Evolutionary conservation across 768 basidiomycete genomes (phyloP), one percentile per base, ranked within the genome.

Genomic region (Pulveroboletus frians): DNA sequence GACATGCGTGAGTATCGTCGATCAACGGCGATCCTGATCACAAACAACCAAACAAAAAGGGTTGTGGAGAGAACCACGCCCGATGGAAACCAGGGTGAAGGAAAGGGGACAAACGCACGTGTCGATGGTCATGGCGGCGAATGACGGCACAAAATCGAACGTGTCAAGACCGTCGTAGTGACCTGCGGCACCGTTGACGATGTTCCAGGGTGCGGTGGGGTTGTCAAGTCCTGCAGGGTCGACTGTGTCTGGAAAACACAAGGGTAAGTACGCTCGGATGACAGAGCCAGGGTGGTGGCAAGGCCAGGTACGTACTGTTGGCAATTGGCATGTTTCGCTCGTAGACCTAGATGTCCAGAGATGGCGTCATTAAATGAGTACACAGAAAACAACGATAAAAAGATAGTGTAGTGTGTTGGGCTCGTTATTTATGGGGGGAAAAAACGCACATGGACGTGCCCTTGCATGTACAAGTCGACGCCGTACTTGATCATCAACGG

Each of bases 401-500:
- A 13, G 11, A 9, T 30, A 13, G 7, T 30, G 30, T 30, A 13
- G 7, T 30, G 30, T 11, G 30, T 32, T 32, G 23, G 23, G 23
- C 23, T 26, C 23, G 23, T 6, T 4, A 26, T 26, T 26, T 26
- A 26, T 6, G 23, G 4, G 23, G 4, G 2, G 9, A 5, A 10
- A 7, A 14, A 27, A 43, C 62, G 30, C 38, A 64, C 60, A 32
- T 64, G 62, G 7, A 58, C 9, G 18, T 64, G 63, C 36, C 63
- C 63, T 26, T 65, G 61, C 63, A 64, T 58, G 44, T 64, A 65
- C 15, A 60, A 49, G 29, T 62, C 60, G 21, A 65, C 60, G 30
- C 56, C 63, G n/a, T 65, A 65, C 53, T 64, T 65, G 39, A 65
- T n/a, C 54, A 65, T 63, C 53, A 64, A 26, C 21, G 63, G 63